These are phyloP conservation scores for Lodderomyces beijingensis DNA, from an alignment of 1,139 yeast genomes.

Conservation along the genomic window DNA sequence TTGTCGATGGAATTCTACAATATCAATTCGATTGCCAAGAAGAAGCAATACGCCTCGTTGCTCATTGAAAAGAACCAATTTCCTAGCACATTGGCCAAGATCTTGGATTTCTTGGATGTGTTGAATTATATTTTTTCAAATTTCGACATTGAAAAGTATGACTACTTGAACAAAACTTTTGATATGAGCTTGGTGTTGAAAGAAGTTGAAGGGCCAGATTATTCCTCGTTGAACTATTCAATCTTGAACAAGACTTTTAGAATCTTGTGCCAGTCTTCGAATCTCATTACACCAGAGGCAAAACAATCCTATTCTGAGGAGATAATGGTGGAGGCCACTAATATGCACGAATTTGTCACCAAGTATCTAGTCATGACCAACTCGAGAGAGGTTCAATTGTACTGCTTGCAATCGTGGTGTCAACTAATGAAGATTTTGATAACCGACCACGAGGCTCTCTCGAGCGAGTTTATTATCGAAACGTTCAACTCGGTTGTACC, in stretches of 20 bases:
- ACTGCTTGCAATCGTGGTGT: conserved; percentile 77
- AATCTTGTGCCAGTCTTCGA: conserved; percentile 20
- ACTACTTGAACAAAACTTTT: conserved; percentile 34
- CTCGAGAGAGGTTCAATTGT: conserved; percentile 51
- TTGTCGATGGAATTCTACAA: conserved; percentile 72
- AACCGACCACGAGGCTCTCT: conserved; percentile 42
- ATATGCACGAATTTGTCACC: conserved; percentile 32
- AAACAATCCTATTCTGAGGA: conserved; percentile 22
- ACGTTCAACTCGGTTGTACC: conserved; percentile 75
- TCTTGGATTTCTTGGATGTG: conserved; percentile 66
- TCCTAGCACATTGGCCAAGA: conserved; percentile 53
- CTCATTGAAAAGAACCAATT: conserved; percentile 44
- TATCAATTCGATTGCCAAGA: conserved; percentile 43
- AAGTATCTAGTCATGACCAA: conserved; percentile 42
- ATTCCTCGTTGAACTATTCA: conserved; percentile 17
- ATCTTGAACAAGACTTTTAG: conserved; percentile 22
- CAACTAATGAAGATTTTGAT: conserved; percentile 71
- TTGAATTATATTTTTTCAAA: conserved; percentile 51
- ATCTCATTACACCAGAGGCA: conserved; percentile 18
- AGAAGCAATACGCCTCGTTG: conserved; percentile 48
- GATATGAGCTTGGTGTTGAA: conserved; percentile 27
- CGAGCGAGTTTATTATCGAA: conserved; percentile 60
- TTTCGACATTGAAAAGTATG: conserved; percentile 35
- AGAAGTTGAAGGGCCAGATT: conserved; percentile 18
- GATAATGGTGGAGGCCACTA: conserved; percentile 24